These are phyloP conservation scores for Nepenthes alata DNA, from an alignment of 179 eudicot genomes.

Conservation along the genomic window DNA sequence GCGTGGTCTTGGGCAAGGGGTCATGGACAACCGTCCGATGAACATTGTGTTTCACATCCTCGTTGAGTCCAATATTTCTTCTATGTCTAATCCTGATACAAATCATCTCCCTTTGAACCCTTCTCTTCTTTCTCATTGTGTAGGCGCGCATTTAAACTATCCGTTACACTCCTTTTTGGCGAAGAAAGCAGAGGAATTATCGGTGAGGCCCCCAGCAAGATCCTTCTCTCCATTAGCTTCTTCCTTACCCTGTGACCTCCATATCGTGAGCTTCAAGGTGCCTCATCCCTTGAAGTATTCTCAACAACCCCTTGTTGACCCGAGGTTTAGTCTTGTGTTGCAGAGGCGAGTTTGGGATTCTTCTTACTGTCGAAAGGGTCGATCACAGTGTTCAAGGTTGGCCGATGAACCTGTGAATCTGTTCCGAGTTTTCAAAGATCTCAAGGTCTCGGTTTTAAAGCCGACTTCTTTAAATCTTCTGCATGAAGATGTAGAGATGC, in stretches of 20 bases:
- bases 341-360: conserved; percentile 79
- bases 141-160: conserved; percentile 71
- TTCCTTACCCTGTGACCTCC: conserved; percentile 85
- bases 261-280: conserved; percentile 78
- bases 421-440: conserved; percentile 50
- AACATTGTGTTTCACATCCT: conserved; percentile 69
- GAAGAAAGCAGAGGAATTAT: conserved; percentile 50
- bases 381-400: conserved; percentile 52
- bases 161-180: conserved; percentile 61
- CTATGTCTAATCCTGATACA: conserved; percentile 29
- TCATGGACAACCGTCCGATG: conserved; percentile 81
- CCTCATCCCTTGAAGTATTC: conserved; percentile 61
- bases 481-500: conserved; percentile 79
- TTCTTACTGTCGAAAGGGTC: conserved; percentile 63
- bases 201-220: conserved; percentile 55
- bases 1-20: conserved; percentile 98
- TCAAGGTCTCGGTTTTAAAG: conserved; percentile 48
- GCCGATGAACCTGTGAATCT: conserved; percentile 61
- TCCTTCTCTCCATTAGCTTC: conserved; percentile 64
- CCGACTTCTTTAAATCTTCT: conserved; percentile 74
- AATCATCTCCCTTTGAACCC: conserved; percentile 54
- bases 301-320: conserved; percentile 45
- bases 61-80: conserved; percentile 70
- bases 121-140: conserved; percentile 67
- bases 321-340: conserved; percentile 47